These are phyloP conservation scores for Pholiota conissans DNA, from an alignment of 768 basidiomycete species.

Conservation along the genomic window DNA sequence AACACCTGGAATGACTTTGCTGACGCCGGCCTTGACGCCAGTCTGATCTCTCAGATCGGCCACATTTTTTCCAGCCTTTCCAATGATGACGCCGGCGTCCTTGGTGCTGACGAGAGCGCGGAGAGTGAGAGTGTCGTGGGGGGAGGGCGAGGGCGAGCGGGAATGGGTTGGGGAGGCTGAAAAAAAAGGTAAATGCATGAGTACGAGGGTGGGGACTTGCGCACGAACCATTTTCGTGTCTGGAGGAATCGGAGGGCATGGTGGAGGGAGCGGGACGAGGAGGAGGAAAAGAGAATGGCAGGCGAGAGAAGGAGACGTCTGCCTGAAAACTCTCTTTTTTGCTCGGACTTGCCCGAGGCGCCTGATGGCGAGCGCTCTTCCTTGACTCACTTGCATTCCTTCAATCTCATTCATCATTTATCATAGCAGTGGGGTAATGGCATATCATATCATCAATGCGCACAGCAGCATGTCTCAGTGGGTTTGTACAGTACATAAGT, in stretches of 20 bases:
- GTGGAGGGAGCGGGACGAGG: constrained; percentile 32
- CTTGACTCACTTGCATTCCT: constrained; percentile 11
- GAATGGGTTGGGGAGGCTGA: constrained; percentile 64
- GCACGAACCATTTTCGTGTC: constrained; percentile 54
- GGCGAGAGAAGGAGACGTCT: constrained; percentile 24
- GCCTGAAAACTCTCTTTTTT: constrained; percentile 17
- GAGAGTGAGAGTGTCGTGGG: constrained; percentile 80
- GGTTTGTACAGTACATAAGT: constrained; percentile 34
- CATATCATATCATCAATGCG: constrained; percentile 30
- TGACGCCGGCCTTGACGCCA: constrained; percentile 97
- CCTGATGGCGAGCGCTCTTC: constrained; percentile 11
- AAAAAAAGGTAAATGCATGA: constrained; percentile 20
- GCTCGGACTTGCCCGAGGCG: constrained; percentile 28
- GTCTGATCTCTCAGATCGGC: constrained; percentile 95
- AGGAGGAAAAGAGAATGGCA: constrained; percentile 25
- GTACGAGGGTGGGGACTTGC: constrained; percentile 9
- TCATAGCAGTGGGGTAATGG: constrained; percentile 15
- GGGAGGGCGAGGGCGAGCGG: constrained; percentile 72
- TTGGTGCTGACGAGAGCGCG: constrained; percentile 96
- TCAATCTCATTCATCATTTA: constrained; percentile 8
- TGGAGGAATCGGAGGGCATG: constrained; percentile 70
- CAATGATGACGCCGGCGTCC: constrained; percentile 97
- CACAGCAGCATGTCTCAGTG: constrained; percentile 26
- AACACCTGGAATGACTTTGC: constrained; percentile 96
- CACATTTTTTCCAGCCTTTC: constrained; percentile 96